phyloP scores from a whole-genome alignment of 495 filamentous ascomycete genomes.

The Friedmanniomyces simplex region DNA sequence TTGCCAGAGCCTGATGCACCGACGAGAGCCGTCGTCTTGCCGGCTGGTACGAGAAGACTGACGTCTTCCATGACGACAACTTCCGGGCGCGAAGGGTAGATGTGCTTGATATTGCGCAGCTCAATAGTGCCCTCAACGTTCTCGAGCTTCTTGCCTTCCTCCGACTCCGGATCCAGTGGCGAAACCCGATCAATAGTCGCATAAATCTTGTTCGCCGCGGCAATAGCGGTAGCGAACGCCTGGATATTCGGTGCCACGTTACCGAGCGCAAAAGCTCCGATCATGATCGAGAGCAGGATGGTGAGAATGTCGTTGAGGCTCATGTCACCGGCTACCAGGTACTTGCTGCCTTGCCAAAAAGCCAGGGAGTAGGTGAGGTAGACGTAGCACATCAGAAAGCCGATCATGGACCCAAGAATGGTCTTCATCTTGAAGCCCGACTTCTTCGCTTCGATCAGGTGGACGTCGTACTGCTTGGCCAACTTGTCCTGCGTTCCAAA shows the following conservation, averaged over 20 bases:
- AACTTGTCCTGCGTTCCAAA: slow-evolving; percentile 89
- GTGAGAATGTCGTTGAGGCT: slow-evolving; percentile 51
- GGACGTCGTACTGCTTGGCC: slow-evolving; percentile 67
- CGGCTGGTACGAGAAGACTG: slow-evolving; percentile 65
- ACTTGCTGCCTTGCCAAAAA: slow-evolving; percentile 90
- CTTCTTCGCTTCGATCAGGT: slow-evolving; percentile 60
- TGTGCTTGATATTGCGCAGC: slow-evolving; percentile 74
- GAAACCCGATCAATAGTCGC: slow-evolving; percentile 85
- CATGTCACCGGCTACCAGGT: slow-evolving; percentile 57
- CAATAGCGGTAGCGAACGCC: slow-evolving; percentile 70
- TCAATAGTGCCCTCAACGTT: slow-evolving; percentile 68
- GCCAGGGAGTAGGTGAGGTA: slow-evolving; percentile 81
- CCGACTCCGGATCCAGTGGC: slow-evolving; percentile 67
- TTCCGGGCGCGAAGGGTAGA: slow-evolving; percentile 87
- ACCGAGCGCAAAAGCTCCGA: slow-evolving; percentile 82
- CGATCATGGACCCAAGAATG: slow-evolving; percentile 64
- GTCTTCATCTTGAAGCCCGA: slow-evolving; percentile 68
- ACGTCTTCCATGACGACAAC: slow-evolving; percentile 79
- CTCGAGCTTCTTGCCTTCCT: slow-evolving; percentile 59
- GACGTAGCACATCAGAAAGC: slow-evolving; percentile 67
- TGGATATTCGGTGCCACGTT: slow-evolving; percentile 80
- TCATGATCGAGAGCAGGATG: slow-evolving; percentile 80
- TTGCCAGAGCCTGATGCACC: slow-evolving; percentile 85
- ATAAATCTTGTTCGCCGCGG: slow-evolving; percentile 83
- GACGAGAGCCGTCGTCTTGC: slow-evolving; percentile 78